Conservation (phyloP, 1,284 basidiomycete genomes). For the Athelia sp. region DNA sequence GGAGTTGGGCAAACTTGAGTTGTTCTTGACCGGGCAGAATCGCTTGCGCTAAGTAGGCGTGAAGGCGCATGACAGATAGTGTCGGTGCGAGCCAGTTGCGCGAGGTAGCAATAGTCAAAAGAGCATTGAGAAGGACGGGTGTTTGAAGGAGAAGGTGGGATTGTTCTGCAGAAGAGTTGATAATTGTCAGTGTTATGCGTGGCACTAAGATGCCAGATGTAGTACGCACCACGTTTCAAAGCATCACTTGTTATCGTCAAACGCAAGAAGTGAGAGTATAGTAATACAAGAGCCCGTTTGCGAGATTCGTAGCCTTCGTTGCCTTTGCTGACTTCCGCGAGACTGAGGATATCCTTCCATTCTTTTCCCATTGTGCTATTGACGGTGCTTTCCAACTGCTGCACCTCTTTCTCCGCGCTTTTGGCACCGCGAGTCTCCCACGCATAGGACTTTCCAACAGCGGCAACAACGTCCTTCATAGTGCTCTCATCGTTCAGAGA, state of each 20-base stretch:
- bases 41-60: constrained; percentile 85
- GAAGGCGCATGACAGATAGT: constrained; percentile 75
- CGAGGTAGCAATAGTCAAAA: constrained; percentile 80
- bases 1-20: constrained; percentile 67
- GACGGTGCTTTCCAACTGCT: constrained; percentile 56
- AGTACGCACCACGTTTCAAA: constrained; percentile 57
- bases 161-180: constrained; percentile 47
- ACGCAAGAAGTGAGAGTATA: constrained; percentile 87
- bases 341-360: constrained; percentile 44
- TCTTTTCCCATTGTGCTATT: constrained; percentile 42
- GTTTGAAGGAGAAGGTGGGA: constrained; percentile 61
- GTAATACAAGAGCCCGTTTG: constrained; percentile 60
- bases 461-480: constrained; percentile 70
- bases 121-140: constrained; percentile 74
- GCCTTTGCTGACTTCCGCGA: constrained; percentile 26
- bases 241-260: constrained; percentile 53
- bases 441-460: constrained; percentile 73
- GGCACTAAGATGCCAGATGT: not conserved
- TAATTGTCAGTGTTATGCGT: not conserved
- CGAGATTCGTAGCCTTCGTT: constrained; percentile 28
- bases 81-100: constrained; percentile 92
- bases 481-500: constrained; percentile 76
- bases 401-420: constrained; percentile 37
- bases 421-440: constrained; percentile 39
- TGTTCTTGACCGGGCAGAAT: constrained; percentile 53